Base-by-base conservation (phyloP, 352 stramenopile species). In the Pythium periplocum region DNA sequence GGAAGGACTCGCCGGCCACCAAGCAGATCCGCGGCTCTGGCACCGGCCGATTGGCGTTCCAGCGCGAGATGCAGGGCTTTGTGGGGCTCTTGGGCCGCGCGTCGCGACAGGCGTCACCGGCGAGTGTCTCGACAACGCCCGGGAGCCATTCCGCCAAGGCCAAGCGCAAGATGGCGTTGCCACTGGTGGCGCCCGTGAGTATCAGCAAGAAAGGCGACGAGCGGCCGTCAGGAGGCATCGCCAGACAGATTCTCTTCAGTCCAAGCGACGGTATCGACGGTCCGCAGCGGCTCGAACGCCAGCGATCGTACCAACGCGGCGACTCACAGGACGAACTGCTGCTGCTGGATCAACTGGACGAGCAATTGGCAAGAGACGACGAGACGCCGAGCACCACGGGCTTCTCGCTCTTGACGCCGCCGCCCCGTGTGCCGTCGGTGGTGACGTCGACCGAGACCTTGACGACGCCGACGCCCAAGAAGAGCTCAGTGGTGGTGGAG, bases 1-100 rank as follows among this genome's bases (percentile, higher is more conserved):
- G 83, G 83, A 84, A 82, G 43, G 83, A 93, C 54, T 91, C 80
- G 30, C 83, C 83, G 2, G 76, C 63, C 3, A 78, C 86, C 30
- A 93, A 93, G 64, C 75, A 91, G 47, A 87, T 93, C 52, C 69
- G 80, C 48, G 69, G 84, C 4, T 90, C 77, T 7, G 83, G 83
- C 4, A 87, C 76, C 1, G 72, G 72, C 7, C 88, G 87, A 55
- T 62, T 87, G 48, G 74, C 73, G 2, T 65, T 88, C 52, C 71
- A 82, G 17, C 66, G 70, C 30, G 77, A 88, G 67, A 74, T 90
- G 62, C 76, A 87, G 59, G 76, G 76, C 37, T 88, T 87, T 61
- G 72, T 90, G 17, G 77, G 69, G 1, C 68, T 76, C 3, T 52
- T 93, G 51, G 63, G 66, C 33, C 75, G 78, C 35, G 75, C 17